phyloP scores from a whole-genome alignment of 257 asterid genomes.

The Jasminum sambac region DNA sequence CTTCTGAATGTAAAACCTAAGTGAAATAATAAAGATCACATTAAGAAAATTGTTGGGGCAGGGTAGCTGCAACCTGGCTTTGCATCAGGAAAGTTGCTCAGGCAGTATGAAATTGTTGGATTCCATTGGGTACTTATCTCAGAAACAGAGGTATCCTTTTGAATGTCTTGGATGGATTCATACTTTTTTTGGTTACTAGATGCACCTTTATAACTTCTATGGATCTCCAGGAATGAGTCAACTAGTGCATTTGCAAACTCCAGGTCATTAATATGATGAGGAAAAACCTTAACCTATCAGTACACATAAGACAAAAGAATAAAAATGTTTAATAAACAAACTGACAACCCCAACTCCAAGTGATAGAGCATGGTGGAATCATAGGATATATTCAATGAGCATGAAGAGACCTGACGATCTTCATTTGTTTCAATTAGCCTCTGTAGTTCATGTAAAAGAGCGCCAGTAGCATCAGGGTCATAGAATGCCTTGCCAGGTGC shows the following conservation, averaged over 20 bases:
- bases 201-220: slow-evolving; percentile 26
- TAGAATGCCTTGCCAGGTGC: slow-evolving; percentile 78
- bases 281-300: slow-evolving; percentile 67
- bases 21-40: background rate
- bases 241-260: slow-evolving; percentile 85
- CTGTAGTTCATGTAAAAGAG: slow-evolving; percentile 64
- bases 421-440: slow-evolving; percentile 57
- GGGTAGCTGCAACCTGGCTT: slow-evolving; percentile 59
- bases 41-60: background rate
- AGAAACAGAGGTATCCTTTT: slow-evolving; percentile 35
- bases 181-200: slow-evolving; percentile 30
- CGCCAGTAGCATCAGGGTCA: slow-evolving; percentile 78
- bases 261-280: slow-evolving; percentile 76
- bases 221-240: slow-evolving; percentile 74
- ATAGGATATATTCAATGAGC: slow-evolving; percentile 23
- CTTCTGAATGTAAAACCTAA: slow-evolving; percentile 1
- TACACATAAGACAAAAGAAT: slow-evolving; percentile 20
- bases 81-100: slow-evolving; percentile 79
- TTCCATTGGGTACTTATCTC: slow-evolving; percentile 26
- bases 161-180: slow-evolving; percentile 41
- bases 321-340: slow-evolving; percentile 1
- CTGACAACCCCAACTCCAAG: slow-evolving; percentile 8
- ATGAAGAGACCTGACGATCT: slow-evolving; percentile 62
- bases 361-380: slow-evolving; percentile 16
- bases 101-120: slow-evolving; percentile 42